Conservation (phyloP, 805 yeast genomes). For the Millerago galiae region DNA sequence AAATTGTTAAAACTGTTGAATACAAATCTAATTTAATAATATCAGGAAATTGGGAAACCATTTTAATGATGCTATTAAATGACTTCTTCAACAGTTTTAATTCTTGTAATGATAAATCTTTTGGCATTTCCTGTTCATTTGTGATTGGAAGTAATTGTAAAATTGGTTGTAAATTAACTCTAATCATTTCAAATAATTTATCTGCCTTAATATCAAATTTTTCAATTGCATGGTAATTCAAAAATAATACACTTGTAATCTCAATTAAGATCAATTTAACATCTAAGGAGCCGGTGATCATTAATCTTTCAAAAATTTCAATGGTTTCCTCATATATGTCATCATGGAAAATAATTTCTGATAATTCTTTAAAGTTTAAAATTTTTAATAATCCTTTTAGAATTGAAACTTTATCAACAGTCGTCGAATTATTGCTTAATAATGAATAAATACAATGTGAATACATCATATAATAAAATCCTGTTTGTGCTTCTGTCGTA, state of each 20-base stretch:
- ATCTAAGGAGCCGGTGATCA: conserved; percentile 44
- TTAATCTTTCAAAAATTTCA: conserved; percentile 67
- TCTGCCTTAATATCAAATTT: conserved; percentile 55
- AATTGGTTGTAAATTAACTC: conserved; percentile 62
- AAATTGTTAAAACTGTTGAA: conserved; percentile 58
- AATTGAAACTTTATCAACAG: conserved; percentile 28
- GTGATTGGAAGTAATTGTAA: conserved; percentile 51
- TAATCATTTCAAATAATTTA: conserved; percentile 72
- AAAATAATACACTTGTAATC: conserved; percentile 52
- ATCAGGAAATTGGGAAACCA: conserved; percentile 60
- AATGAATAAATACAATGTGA: conserved; percentile 80
- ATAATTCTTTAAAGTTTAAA: conserved; percentile 49
- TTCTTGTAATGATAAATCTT: conserved; percentile 22
- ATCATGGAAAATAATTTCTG: conserved; percentile 56
- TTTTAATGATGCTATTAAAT: conserved; percentile 48
- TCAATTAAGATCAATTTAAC: conserved; percentile 45
- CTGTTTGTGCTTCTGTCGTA: conserved; percentile 48
- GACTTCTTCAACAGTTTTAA: conserved; percentile 40
- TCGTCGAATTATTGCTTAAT: conserved; percentile 33
- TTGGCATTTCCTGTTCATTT: conserved; percentile 29
- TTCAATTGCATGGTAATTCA: conserved; percentile 28
- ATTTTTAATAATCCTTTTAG: conserved; percentile 49
- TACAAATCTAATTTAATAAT: conserved; percentile 65
- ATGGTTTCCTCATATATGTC: conserved; percentile 68
- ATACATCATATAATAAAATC: conserved; percentile 72